These are phyloP conservation scores for Stentor coeruleus DNA, from an alignment of 73 alveolate genomes.

Conservation along the genomic window DNA sequence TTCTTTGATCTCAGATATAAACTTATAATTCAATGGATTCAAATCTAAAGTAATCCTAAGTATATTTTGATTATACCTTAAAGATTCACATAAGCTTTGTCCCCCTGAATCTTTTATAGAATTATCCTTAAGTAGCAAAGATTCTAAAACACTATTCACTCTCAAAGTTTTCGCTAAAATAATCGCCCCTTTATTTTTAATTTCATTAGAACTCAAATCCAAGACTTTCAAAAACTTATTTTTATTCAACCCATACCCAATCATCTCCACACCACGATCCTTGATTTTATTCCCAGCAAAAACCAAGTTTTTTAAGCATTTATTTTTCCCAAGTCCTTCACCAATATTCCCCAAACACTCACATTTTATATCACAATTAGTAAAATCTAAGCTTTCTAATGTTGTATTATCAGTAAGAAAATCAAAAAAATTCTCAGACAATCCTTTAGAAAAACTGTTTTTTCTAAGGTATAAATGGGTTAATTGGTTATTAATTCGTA, in stretches of 20 bases:
- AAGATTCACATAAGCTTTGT: conserved; percentile 14
- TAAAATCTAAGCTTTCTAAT: background rate
- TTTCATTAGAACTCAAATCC: conserved; percentile 19
- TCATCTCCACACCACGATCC: conserved; percentile 32
- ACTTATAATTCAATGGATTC: conserved; percentile 15
- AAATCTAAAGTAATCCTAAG: background rate
- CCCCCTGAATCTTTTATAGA: conserved; percentile 5
- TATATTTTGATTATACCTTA: conserved; percentile 1
- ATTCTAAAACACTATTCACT: background rate
- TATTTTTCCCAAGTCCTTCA: conserved; percentile 42
- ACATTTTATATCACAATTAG: conserved; percentile 22
- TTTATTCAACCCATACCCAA: conserved; percentile 31
- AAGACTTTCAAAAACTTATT: conserved; percentile 8
- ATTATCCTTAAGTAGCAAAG: background rate
- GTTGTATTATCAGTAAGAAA: conserved; percentile 17
- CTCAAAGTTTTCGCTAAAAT: background rate
- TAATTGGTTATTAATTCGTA: conserved; percentile 14
- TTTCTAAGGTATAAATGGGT: conserved; percentile 15
- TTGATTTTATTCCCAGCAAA: conserved; percentile 36
- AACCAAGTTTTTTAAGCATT: conserved; percentile 18
- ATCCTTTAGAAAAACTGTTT: background rate
- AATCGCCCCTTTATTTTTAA: conserved; percentile 11
- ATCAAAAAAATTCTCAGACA: background rate
- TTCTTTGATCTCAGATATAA: background rate
- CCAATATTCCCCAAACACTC: conserved; percentile 33